Conservation (phyloP, 1,284 basidiomycete species). For the Boletus calvinii region DNA sequence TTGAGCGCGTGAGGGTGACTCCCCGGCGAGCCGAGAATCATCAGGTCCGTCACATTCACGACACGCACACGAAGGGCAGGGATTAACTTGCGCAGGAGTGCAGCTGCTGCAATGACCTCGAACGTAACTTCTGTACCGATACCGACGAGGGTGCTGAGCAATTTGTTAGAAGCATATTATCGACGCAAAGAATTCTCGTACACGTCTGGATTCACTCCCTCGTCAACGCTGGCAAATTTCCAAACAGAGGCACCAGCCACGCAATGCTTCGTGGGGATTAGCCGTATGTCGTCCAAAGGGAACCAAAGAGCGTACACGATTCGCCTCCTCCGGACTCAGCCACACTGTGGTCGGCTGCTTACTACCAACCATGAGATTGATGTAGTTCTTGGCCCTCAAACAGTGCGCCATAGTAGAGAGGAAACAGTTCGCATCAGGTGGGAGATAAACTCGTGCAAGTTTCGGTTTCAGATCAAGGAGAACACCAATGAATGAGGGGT, state of each 20-base stretch:
- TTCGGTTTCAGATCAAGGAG: slow-evolving; percentile 75
- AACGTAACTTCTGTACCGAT: slow-evolving; percentile 77
- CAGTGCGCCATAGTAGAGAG: slow-evolving; percentile 81
- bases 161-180: not conserved
- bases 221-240: slow-evolving; percentile 72
- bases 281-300: not conserved
- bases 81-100: slow-evolving; percentile 61
- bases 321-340: slow-evolving; percentile 64
- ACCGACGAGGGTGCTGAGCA: slow-evolving; percentile 61
- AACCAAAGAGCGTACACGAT: slow-evolving; percentile 41
- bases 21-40: slow-evolving; percentile 69
- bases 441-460: slow-evolving; percentile 81
- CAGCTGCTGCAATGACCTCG: slow-evolving; percentile 76
- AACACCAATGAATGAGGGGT: slow-evolving; percentile 83
- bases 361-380: slow-evolving; percentile 84
- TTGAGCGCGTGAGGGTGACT: slow-evolving; percentile 77
- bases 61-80: slow-evolving; percentile 74
- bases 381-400: slow-evolving; percentile 78
- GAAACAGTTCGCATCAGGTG: slow-evolving; percentile 88
- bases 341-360: slow-evolving; percentile 78
- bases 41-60: slow-evolving; percentile 80
- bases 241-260: slow-evolving; percentile 73
- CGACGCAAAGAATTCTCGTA: slow-evolving; percentile 32
- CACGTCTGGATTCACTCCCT: slow-evolving; percentile 66
- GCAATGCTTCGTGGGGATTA: slow-evolving; percentile 53